Evolutionary conservation across 2,329 filamentous ascomycete species (phyloP).

Genomic region (Emergomyces orientalis): DNA sequence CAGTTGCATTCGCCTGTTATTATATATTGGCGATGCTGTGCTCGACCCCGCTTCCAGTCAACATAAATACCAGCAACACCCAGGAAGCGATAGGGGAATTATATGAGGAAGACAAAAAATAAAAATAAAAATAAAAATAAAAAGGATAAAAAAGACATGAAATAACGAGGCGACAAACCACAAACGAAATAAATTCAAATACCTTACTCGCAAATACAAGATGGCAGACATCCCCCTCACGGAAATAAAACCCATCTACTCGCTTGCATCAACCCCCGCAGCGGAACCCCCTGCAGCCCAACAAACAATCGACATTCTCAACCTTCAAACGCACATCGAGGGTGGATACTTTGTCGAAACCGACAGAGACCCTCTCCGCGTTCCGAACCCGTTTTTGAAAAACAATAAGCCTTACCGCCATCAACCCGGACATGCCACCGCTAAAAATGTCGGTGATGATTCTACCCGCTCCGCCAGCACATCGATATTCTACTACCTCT

Average conservation of each 20-base stretch:
- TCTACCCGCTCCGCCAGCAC: constrained; percentile 48
- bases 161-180: too few relatives aligned
- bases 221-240: constrained; percentile 13
- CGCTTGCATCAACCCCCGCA: constrained; percentile 14
- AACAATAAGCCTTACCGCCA: constrained; percentile 24
- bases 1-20: too few relatives aligned
- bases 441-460: constrained; percentile 27
- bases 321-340: constrained; percentile 50
- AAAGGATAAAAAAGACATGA: neutral
- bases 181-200: neutral
- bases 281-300: constrained; percentile 28
- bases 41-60: neutral
- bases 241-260: constrained; percentile 23
- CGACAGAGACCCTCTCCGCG: constrained; percentile 43
- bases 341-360: constrained; percentile 58
- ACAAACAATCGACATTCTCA: constrained; percentile 37
- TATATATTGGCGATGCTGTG: too few relatives aligned
- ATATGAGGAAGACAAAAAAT: neutral
- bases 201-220: neutral
- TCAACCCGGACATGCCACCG: constrained; percentile 27
- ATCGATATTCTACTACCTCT: constrained; percentile 57
- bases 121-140: neutral
- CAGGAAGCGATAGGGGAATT: neutral
- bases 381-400: constrained; percentile 47
- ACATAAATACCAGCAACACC: neutral